Evolutionary conservation across 306 rosid genomes (phyloP).

Genomic region (Glycine tomentella): DNA sequence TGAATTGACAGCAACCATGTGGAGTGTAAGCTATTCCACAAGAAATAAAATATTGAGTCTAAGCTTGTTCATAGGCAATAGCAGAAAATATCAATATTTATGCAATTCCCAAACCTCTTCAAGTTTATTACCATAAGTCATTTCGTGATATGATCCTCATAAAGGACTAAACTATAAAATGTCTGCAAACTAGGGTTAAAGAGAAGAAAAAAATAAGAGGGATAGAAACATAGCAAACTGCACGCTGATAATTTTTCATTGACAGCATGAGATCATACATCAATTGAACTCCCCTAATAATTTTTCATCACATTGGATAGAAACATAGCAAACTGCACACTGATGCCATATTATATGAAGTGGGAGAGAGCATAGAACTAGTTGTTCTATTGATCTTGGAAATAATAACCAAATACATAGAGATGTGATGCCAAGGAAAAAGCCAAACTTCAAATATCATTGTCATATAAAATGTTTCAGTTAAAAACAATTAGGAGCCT

Average conservation of each 20-base stretch:
- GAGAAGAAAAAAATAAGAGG: neutral
- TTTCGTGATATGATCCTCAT: neutral
- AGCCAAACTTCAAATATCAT: neutral
- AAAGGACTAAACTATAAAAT: constrained; percentile 12
- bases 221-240: no score
- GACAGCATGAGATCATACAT: constrained; percentile 17
- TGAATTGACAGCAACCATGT: constrained; percentile 28
- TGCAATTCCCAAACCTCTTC: constrained; percentile 12
- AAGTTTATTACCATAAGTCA: constrained; percentile 12
- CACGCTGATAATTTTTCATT: no score
- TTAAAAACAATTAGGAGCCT: neutral
- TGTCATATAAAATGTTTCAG: constrained; percentile 1
- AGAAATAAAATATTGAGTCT: constrained; percentile 23
- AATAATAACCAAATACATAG: constrained; percentile 21
- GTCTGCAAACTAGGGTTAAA: constrained; percentile 18
- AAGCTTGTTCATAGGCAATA: constrained; percentile 10
- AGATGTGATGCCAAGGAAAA: neutral
- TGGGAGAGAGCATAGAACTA: constrained; percentile 21
- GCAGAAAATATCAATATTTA: constrained; percentile 12
- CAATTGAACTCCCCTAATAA: neutral
- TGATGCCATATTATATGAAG: constrained; percentile 9
- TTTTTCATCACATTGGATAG: no score
- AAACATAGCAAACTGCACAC: constrained; percentile 19
- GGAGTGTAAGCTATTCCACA: constrained; percentile 19
- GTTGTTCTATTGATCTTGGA: constrained; percentile 8